Evolutionary conservation across 2,329 filamentous ascomycete genomes (phyloP), one percentile per base, ranked within the genome.

Genomic region (Lojkania enalia): DNA sequence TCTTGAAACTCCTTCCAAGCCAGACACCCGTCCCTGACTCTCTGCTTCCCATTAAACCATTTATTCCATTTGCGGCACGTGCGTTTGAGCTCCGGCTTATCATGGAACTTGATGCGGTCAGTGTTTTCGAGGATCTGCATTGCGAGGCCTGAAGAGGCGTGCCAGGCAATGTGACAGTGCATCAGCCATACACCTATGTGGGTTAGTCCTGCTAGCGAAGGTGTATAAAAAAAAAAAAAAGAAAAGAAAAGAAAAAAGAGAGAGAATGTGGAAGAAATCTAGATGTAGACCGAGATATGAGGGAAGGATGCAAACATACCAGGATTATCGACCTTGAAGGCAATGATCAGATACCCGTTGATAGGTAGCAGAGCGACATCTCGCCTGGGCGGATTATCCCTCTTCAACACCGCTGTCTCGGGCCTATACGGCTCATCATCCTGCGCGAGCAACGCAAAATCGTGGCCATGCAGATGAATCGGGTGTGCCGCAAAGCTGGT

Each of bases 71-170:
- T n/a, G n/a, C n/a, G n/a, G n/a, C n/a, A n/a, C n/a, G n/a, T n/a
- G n/a, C n/a, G n/a, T n/a, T n/a, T n/a, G n/a, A n/a, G n/a, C n/a
- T n/a, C n/a, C n/a, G n/a, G n/a, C n/a, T n/a, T n/a, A n/a, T n/a
- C n/a, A n/a, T n/a, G n/a, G n/a, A n/a, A n/a, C n/a, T n/a, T n/a
- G n/a, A n/a, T n/a, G n/a, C n/a, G n/a, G n/a, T n/a, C n/a, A n/a
- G n/a, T 69, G 19, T 59, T 50, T 55, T 77, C 79, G 1, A 81
- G 50, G 55, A 81, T 79, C 54, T 81, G 75, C 13, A 79, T 67
- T 2, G 71, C 73, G 15, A 85, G 69, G 20, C 81, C 82, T 70
- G 80, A 79, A 58, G 75, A 74, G 15, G 83, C 50, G 57, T 85
- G 82, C 81, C 58, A 66, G 3, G 58, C 61, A 29, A 65, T 65